Percentiles rank a stretch among this genome's conserved stretches.
Conservation (phyloP, 2,329 filamentous ascomycete genomes). For the Dryadomyces quercus-mongolicae region DNA sequence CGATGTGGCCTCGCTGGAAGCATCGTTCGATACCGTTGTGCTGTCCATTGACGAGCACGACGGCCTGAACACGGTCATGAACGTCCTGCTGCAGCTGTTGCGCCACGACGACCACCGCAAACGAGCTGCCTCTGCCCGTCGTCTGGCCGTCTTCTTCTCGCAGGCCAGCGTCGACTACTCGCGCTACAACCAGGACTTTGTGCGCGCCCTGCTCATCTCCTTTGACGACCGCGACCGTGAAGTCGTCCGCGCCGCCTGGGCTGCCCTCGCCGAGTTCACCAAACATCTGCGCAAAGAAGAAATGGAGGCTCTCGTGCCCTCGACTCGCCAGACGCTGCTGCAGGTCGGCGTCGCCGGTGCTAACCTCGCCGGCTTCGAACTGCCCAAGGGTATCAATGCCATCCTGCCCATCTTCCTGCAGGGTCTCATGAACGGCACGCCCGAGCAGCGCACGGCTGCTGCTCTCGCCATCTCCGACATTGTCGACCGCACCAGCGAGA, state of each 20-base stretch:
- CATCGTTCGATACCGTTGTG: slow-evolving; percentile 79
- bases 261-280: slow-evolving; percentile 75
- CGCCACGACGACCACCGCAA: slow-evolving; percentile 89
- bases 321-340: slow-evolving; percentile 74
- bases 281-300: slow-evolving; percentile 90
- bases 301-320: slow-evolving; percentile 85
- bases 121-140: slow-evolving; percentile 64
- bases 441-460: slow-evolving; percentile 83
- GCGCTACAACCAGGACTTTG: slow-evolving; percentile 89
- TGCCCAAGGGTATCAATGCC: slow-evolving; percentile 95
- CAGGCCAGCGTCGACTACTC: slow-evolving; percentile 78
- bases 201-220: slow-evolving; percentile 77
- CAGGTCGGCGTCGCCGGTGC: slow-evolving; percentile 81
- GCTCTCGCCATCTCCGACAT: slow-evolving; percentile 93
- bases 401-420: slow-evolving; percentile 95
- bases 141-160: slow-evolving; percentile 78
- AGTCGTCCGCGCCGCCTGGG: slow-evolving; percentile 85
- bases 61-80: slow-evolving; percentile 92
- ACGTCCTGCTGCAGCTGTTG: slow-evolving; percentile 71
- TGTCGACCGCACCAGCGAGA: slow-evolving; percentile 79
- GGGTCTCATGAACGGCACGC: slow-evolving; percentile 89
- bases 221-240: slow-evolving; percentile 78
- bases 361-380: slow-evolving; percentile 73
- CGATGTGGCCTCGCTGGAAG: slow-evolving; percentile 51
- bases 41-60: slow-evolving; percentile 92